A percentile compares a stretch with the other conserved stretches of the same genome.
Evolutionary conservation across 805 yeast species (phyloP).

Genomic region (Yarrowia porcina): DNA sequence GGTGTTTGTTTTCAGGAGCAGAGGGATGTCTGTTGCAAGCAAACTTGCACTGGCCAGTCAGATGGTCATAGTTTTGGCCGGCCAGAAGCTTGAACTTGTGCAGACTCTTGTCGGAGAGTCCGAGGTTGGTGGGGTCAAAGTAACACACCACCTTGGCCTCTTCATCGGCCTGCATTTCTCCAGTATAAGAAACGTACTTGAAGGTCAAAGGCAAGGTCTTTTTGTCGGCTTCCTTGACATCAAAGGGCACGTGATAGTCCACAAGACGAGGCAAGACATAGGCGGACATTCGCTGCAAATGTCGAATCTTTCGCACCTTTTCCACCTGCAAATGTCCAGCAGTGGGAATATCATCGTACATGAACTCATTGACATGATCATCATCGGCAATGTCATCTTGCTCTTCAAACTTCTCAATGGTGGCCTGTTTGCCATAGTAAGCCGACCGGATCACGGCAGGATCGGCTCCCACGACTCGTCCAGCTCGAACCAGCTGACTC

Average conservation of each 20-base stretch:
- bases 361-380: slow-evolving; percentile 39
- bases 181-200: slow-evolving; percentile 68
- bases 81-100: slow-evolving; percentile 79
- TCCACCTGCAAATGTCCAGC: slow-evolving; percentile 68
- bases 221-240: slow-evolving; percentile 41
- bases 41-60: slow-evolving; percentile 58
- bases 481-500: slow-evolving; percentile 35
- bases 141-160: slow-evolving; percentile 65
- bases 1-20: slow-evolving; percentile 82
- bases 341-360: slow-evolving; percentile 64
- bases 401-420: slow-evolving; percentile 30
- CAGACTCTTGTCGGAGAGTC: slow-evolving; percentile 48
- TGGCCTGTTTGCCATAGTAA: slow-evolving; percentile 27
- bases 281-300: slow-evolving; percentile 78
- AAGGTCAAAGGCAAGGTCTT: slow-evolving; percentile 46
- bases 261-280: slow-evolving; percentile 86
- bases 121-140: slow-evolving; percentile 45
- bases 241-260: slow-evolving; percentile 51
- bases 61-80: slow-evolving; percentile 69
- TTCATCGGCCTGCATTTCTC: slow-evolving; percentile 71
- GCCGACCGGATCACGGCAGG: slow-evolving; percentile 31
- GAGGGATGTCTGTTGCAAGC: slow-evolving; percentile 64
- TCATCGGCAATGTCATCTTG: slow-evolving; percentile 27
- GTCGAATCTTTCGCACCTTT: slow-evolving; percentile 70
- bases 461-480: slow-evolving; percentile 33